These are phyloP conservation scores for Tylopilus sp. DNA, from an alignment of 768 basidiomycete genomes.

Conservation along the genomic window DNA sequence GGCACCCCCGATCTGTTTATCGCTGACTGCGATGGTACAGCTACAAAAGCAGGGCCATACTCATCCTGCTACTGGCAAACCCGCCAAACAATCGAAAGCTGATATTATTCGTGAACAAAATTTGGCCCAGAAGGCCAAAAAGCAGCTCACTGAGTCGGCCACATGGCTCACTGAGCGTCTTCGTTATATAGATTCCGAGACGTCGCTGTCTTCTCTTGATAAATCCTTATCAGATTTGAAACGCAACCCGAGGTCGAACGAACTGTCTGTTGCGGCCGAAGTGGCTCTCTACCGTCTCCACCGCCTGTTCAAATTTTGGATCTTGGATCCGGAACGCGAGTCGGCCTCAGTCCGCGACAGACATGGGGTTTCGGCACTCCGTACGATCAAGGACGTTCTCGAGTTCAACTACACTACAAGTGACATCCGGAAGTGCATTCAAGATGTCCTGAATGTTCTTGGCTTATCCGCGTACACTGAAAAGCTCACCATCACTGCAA, in stretches of 20 bases:
- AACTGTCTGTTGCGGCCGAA: constrained; percentile 47
- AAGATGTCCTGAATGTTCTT: constrained; percentile 39
- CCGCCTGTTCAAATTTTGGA: constrained; percentile 51
- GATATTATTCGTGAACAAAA: constrained; percentile 46
- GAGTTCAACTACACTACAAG: constrained; percentile 31
- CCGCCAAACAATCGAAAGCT: constrained; percentile 31
- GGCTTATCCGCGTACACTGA: constrained; percentile 45
- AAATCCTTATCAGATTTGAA: constrained; percentile 37
- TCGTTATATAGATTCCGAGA: constrained; percentile 26
- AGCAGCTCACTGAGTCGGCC: constrained; percentile 37
- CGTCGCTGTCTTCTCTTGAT: constrained; percentile 21
- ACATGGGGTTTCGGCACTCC: constrained; percentile 45
- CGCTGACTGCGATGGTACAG: background rate
- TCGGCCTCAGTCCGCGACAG: constrained; percentile 40
- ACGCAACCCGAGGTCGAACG: constrained; percentile 44
- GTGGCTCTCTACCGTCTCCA: constrained; percentile 51
- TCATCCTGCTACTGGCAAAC: constrained; percentile 25
- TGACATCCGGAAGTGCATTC: constrained; percentile 35
- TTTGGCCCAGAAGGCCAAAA: constrained; percentile 41
- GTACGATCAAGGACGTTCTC: constrained; percentile 44
- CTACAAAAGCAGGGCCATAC: constrained; percentile 16
- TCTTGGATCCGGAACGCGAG: constrained; percentile 41
- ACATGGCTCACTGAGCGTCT: constrained; percentile 56
- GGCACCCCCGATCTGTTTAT: background rate
- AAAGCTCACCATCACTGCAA: constrained; percentile 10